phyloP scores from a whole-genome alignment of 257 asterid genomes.

The Ilex aquifolium region DNA sequence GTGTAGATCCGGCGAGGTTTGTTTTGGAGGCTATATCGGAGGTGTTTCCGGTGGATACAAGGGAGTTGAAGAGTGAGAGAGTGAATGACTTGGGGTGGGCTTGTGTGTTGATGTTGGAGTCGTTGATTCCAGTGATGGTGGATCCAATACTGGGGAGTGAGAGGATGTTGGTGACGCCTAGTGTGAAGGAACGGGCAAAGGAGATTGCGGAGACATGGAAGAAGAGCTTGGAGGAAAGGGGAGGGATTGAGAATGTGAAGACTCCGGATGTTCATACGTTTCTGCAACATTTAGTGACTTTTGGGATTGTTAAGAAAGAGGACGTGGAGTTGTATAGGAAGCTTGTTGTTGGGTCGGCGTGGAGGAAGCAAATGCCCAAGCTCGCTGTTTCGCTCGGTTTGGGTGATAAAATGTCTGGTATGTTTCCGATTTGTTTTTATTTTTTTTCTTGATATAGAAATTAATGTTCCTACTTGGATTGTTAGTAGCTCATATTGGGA shows the following conservation, averaged over 20 bases:
- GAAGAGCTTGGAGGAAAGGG: conserved; percentile 96
- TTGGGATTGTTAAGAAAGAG: conserved; percentile 75
- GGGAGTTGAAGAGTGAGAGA: conserved; percentile 19
- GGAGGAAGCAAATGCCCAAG: conserved; percentile 99
- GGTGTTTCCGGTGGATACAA: conserved; percentile 69
- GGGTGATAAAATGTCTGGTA: conserved; percentile 94
- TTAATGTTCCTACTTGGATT: too few species aligned
- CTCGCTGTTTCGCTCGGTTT: conserved; percentile 96
- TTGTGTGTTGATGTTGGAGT: conserved; percentile 85
- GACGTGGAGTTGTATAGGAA: conserved; percentile 89
- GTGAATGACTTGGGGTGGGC: conserved; percentile 92
- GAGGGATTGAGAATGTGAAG: conserved; percentile 91
- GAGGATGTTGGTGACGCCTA: conserved; percentile 94
- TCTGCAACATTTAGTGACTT: conserved; percentile 96
- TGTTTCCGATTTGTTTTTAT: neutral
- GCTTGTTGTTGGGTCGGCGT: conserved; percentile 96
- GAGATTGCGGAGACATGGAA: conserved; percentile 94
- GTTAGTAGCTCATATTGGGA: too few species aligned
- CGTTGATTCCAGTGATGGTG: conserved; percentile 88
- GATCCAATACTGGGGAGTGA: conserved; percentile 90
- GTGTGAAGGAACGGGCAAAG: conserved; percentile 67
- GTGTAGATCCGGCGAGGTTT: conserved; percentile 91
- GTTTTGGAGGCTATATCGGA: conserved; percentile 88
- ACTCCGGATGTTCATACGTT: conserved; percentile 96
- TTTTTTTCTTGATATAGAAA: too few species aligned